Base-by-base conservation (phyloP, 2,329 filamentous ascomycete genomes). In the Chrysoporthe deuterocubensis region DNA sequence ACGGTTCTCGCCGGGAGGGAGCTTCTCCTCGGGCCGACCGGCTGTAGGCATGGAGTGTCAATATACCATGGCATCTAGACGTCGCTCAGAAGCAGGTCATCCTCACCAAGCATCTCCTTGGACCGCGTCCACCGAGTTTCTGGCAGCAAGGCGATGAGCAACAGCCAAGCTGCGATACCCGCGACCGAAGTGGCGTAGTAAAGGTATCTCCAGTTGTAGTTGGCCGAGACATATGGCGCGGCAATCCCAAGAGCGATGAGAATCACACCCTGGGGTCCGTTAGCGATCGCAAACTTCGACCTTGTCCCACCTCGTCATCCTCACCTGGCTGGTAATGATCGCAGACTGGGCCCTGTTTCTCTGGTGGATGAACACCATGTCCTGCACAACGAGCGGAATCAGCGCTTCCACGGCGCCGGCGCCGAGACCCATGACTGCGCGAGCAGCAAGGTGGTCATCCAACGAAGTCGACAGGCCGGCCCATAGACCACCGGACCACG, bases 301-400 rank as follows among this genome's bases (percentile, higher is more conserved):
- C 9, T 5, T 2, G 1, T 42, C 7, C n/a, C 3, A 8, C 16
- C 8, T 34, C 26, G 13, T n/a, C 14, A 58, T 26, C 7, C 2
- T 50, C 43, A 72, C 67, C 67, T 73, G 74, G n/a, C 67, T 70
- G 16, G 71, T 69, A 16, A 76, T 71, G 26, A 79, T 71, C 6
- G 74, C 71, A 11, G 78, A 75, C 50, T 79, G 74, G 13, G 75
- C 78, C 63, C 72, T 72, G 69, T 77, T 78, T 4, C 78, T 74
- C 73, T 81, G 74, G 65, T 81, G 78, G 21, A 80, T 74, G 43
- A 80, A 80, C 56, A 79, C 75, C 50, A 80, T 74, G 52, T 81
- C 78, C 72, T 80, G 78, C 1, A 79, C 74, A 43, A 81, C 77
- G 13, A 81, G 72, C 2, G 79, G 78, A 7, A 80, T 74, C 26